These are phyloP conservation scores for Botrytis byssoidea DNA, from an alignment of 2,329 filamentous ascomycete species.

Conservation along the genomic window DNA sequence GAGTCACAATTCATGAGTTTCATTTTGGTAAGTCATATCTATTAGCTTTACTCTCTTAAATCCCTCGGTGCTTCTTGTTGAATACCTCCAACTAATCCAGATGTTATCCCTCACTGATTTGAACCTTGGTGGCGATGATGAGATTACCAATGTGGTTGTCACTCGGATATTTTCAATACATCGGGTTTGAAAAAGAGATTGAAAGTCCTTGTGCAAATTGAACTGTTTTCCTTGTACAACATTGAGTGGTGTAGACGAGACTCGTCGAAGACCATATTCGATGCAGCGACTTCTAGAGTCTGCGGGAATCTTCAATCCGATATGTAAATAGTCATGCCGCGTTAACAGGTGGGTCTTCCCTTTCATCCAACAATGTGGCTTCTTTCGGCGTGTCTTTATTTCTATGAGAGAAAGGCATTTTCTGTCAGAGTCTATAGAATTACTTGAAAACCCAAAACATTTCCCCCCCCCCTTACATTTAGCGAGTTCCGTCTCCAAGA, in stretches of 20 bases:
- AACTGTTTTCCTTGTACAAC: neutral
- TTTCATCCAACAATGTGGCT: neutral
- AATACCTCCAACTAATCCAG: too few species aligned
- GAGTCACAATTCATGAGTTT: neutral
- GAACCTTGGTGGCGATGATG: neutral
- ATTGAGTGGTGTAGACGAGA: neutral
- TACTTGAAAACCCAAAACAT: neutral
- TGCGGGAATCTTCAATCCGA: neutral
- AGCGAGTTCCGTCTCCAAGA: neutral
- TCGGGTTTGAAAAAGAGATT: neutral
- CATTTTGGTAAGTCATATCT: neutral
- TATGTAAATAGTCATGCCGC: neutral
- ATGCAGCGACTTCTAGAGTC: neutral
- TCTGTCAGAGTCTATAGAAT: too few species aligned
- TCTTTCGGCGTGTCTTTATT: neutral
- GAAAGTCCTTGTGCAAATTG: neutral
- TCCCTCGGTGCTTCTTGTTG: too few species aligned
- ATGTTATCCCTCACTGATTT: neutral
- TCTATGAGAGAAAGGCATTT: too few species aligned
- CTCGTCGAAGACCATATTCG: neutral
- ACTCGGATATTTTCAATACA: accelerated
- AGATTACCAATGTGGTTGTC: too few species aligned
- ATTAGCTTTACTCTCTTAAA: neutral
- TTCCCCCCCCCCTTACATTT: neutral
- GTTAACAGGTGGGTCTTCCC: neutral